Conservation (phyloP, 495 filamentous ascomycete species). For the Xylaria grammica region DNA sequence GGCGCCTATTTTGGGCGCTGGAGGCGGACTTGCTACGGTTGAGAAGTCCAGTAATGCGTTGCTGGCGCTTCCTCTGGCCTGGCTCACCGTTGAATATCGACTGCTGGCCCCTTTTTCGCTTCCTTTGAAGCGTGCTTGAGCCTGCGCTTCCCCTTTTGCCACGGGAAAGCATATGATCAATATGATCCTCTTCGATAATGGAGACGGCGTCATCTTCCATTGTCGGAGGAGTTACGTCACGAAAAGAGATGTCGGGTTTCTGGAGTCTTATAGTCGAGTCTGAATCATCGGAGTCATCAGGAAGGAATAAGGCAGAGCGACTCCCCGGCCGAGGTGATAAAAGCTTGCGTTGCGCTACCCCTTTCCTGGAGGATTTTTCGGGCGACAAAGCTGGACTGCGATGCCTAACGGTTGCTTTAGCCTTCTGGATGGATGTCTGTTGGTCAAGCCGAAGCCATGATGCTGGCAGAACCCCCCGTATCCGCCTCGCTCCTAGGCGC, state of each 20-base stretch:
- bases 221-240: constrained; percentile 22
- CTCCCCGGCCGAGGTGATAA: constrained; percentile 27
- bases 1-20: not conserved
- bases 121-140: constrained; percentile 28
- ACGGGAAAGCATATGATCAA: constrained; percentile 59
- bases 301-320: constrained; percentile 45
- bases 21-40: constrained; percentile 34
- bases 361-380: constrained; percentile 51
- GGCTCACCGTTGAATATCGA: constrained; percentile 34
- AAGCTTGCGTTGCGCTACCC: constrained; percentile 56
- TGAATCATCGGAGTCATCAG: constrained; percentile 41
- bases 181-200: constrained; percentile 56
- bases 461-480: constrained; percentile 86
- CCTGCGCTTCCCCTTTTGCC: constrained; percentile 38
- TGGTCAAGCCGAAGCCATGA: constrained; percentile 84
- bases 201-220: constrained; percentile 46
- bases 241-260: constrained; percentile 13
- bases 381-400: constrained; percentile 44
- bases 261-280: constrained; percentile 35
- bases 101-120: constrained; percentile 34
- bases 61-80: constrained; percentile 42
- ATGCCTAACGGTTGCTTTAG: constrained; percentile 35
- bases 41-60: constrained; percentile 52
- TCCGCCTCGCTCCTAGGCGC: constrained; percentile 47
- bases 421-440: constrained; percentile 36